Evolutionary conservation across 2,329 filamentous ascomycete genomes (phyloP).

Genomic region (Cercospora sojina): DNA sequence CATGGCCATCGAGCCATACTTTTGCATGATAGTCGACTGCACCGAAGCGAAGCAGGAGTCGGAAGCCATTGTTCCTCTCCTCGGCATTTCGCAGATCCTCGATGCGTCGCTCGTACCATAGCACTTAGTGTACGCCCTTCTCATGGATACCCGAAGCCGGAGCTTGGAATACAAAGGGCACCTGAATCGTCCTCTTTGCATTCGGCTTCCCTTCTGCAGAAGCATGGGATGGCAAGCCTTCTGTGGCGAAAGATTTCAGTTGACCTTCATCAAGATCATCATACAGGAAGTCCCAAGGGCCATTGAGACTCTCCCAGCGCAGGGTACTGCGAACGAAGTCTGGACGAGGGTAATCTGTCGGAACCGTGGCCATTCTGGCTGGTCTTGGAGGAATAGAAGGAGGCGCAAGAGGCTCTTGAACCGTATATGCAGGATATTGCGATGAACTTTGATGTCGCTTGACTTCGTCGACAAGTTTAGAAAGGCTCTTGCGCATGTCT

Average conservation of each 20-base stretch:
- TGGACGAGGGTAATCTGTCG: slow-evolving; percentile 58
- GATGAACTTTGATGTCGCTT: slow-evolving; percentile 6
- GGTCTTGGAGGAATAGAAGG: slow-evolving; percentile 14
- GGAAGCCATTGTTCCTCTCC: slow-evolving; percentile 39
- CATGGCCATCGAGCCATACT: slow-evolving; percentile 56
- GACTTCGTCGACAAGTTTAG: slow-evolving; percentile 23
- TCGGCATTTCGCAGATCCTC: slow-evolving; percentile 30
- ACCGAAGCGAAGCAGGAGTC: slow-evolving; percentile 56
- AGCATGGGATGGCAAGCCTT: slow-evolving; percentile 50
- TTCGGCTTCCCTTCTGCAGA: slow-evolving; percentile 36
- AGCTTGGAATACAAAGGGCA: slow-evolving; percentile 66
- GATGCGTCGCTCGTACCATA: slow-evolving; percentile 61
- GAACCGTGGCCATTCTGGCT: slow-evolving; percentile 16
- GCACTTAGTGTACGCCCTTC: slow-evolving; percentile 62
- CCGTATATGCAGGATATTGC: not conserved
- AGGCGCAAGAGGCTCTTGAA: not conserved
- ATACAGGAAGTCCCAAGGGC: slow-evolving; percentile 63
- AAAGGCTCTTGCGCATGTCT: slow-evolving; percentile 21
- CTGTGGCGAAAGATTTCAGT: slow-evolving; percentile 53
- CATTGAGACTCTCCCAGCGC: slow-evolving; percentile 62
- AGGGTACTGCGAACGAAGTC: slow-evolving; percentile 60
- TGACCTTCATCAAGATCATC: slow-evolving; percentile 64
- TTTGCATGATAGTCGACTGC: slow-evolving; percentile 63
- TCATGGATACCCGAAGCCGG: slow-evolving; percentile 63
- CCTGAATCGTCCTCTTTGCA: slow-evolving; percentile 55